Evolutionary conservation across 352 stramenopile genomes (phyloP).

Genomic region (Thraustotheca clavata): DNA sequence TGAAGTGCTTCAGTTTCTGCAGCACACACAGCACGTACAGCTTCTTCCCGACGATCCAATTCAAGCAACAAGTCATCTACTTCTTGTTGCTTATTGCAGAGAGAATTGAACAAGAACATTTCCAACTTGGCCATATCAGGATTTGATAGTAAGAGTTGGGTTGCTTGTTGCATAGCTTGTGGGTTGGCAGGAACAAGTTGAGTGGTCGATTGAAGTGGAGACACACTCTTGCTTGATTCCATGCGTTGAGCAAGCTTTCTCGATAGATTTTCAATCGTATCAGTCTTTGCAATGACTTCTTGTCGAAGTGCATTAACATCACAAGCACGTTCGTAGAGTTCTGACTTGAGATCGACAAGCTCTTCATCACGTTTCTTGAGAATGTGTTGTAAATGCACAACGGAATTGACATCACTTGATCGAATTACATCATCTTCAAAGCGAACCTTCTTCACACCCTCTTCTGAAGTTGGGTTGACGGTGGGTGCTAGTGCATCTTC

Average conservation of each 20-base stretch:
- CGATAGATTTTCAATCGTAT: constrained; percentile 17
- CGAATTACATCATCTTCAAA: constrained; percentile 14
- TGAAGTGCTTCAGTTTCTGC: constrained; percentile 8
- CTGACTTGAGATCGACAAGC: background rate
- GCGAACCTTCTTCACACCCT: constrained; percentile 8
- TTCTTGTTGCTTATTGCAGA: constrained; percentile 21
- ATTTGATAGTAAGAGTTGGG: background rate
- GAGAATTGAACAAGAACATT: constrained; percentile 19
- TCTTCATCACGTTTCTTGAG: constrained; percentile 7
- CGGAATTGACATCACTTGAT: background rate
- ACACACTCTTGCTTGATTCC: background rate
- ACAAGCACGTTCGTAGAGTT: constrained; percentile 10
- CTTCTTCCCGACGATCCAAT: constrained; percentile 12
- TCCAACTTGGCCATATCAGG: constrained; percentile 22
- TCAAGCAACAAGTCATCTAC: constrained; percentile 12
- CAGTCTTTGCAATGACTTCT: constrained; percentile 12
- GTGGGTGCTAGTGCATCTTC: constrained; percentile 2
- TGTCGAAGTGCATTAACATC: constrained; percentile 12
- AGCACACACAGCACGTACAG: background rate
- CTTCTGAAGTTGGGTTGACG: background rate
- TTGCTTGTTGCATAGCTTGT: background rate
- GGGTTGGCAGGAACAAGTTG: background rate
- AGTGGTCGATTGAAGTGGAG: background rate
- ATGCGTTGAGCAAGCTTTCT: background rate
- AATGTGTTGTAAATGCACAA: background rate